phyloP scores from a whole-genome alignment of 495 filamentous ascomycete genomes.

The Penicillium roqueforti region DNA sequence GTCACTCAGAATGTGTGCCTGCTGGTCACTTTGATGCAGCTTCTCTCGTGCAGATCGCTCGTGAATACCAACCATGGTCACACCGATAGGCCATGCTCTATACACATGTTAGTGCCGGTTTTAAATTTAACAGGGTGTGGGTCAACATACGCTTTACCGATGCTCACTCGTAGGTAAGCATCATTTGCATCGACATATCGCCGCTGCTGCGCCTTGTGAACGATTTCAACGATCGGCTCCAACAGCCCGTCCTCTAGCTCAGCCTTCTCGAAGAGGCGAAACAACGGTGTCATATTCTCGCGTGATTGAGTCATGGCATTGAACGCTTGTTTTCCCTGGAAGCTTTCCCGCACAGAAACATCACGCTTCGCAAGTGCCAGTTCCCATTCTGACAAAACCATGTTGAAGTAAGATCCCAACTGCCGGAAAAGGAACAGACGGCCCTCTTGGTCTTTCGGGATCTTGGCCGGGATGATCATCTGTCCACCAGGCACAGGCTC shows the following conservation, averaged over 20 bases:
- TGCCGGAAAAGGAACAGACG: constrained; percentile 74
- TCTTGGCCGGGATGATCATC: constrained; percentile 70
- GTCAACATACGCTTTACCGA: constrained; percentile 76
- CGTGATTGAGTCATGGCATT: constrained; percentile 75
- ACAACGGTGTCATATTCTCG: constrained; percentile 86
- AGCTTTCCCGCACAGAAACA: constrained; percentile 60
- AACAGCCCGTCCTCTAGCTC: constrained; percentile 76
- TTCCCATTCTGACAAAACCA: constrained; percentile 89
- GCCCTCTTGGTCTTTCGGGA: constrained; percentile 54
- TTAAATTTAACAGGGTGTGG: not conserved
- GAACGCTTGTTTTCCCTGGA: constrained; percentile 70
- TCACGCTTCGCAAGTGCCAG: constrained; percentile 65
- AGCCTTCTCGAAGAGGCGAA: constrained; percentile 76
- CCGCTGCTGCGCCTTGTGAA: constrained; percentile 79
- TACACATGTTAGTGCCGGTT: constrained; percentile 14
- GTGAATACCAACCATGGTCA: constrained; percentile 99
- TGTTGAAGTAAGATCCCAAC: constrained; percentile 85
- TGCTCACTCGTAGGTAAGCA: constrained; percentile 85
- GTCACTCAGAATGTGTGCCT: constrained; percentile 95
- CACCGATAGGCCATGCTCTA: constrained; percentile 94
- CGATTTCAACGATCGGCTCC: constrained; percentile 88
- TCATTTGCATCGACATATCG: constrained; percentile 97
- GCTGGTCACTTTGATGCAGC: constrained; percentile 78
- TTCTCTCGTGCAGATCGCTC: constrained; percentile 93
- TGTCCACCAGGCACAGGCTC: constrained; percentile 72